Evolutionary conservation across 495 filamentous ascomycete genomes (phyloP).

Genomic region (Neurospora africana): DNA sequence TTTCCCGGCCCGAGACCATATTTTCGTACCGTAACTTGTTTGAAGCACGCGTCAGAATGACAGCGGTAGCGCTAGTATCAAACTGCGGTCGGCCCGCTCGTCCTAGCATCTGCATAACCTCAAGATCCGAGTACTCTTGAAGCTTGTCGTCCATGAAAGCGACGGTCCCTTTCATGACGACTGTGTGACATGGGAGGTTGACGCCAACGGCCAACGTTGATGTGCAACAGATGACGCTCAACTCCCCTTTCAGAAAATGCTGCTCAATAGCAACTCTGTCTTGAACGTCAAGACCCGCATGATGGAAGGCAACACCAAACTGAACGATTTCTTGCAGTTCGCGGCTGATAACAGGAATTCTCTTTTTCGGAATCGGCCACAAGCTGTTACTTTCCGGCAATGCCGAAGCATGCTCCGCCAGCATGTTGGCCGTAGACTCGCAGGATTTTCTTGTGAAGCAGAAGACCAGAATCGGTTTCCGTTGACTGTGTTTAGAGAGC

Average conservation of each 20-base stretch:
- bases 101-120: slow-evolving; percentile 98
- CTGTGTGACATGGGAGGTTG: slow-evolving; percentile 87
- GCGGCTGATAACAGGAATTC: slow-evolving; percentile 43
- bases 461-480: slow-evolving; percentile 88
- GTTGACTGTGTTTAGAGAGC: slow-evolving; percentile 63
- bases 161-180: slow-evolving; percentile 84
- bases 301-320: slow-evolving; percentile 84
- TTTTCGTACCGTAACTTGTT: slow-evolving; percentile 66
- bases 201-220: slow-evolving; percentile 89
- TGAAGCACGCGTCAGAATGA: slow-evolving; percentile 70
- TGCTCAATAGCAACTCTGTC: slow-evolving; percentile 67
- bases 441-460: slow-evolving; percentile 78
- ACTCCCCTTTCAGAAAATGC: slow-evolving; percentile 60
- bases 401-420: slow-evolving; percentile 56
- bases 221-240: slow-evolving; percentile 90
- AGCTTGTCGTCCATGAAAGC: slow-evolving; percentile 54
- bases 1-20: slow-evolving; percentile 73
- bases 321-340: slow-evolving; percentile 53
- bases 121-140: slow-evolving; percentile 76
- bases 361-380: slow-evolving; percentile 56
- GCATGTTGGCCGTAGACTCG: slow-evolving; percentile 59
- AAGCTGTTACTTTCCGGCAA: slow-evolving; percentile 44
- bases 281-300: slow-evolving; percentile 66
- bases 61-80: slow-evolving; percentile 70
- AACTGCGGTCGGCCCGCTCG: slow-evolving; percentile 91